Conservation (phyloP, 805 yeast genomes). For the Kodamaea jinghongensis region DNA sequence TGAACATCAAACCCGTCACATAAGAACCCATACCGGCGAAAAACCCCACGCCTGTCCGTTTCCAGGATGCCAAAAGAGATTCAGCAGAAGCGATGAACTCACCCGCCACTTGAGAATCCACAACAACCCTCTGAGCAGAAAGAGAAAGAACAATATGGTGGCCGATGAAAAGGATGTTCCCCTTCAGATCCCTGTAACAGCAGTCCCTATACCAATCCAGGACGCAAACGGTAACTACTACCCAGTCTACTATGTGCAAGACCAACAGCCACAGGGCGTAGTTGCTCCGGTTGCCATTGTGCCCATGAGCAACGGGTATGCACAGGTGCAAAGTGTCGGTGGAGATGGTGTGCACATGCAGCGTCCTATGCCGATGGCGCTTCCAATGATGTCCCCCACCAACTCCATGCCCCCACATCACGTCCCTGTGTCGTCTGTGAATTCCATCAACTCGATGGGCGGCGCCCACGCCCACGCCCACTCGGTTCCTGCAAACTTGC, state of each 20-base stretch:
- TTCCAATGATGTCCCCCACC: neutral
- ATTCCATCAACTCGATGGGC: too few species aligned
- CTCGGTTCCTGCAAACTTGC: neutral
- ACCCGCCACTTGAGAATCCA: constrained; percentile 74
- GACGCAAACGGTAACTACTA: constrained; percentile 13
- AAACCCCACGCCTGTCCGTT: constrained; percentile 75
- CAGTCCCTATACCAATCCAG: constrained; percentile 10
- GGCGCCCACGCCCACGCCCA: neutral
- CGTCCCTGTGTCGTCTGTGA: neutral
- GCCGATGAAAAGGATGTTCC: constrained; percentile 9
- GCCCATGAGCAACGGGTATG: too few species aligned
- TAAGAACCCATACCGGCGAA: constrained; percentile 79
- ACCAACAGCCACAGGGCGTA: constrained; percentile 2
- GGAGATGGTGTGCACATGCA: neutral
- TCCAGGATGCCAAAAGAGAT: constrained; percentile 66
- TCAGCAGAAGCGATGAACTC: constrained; percentile 69
- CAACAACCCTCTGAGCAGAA: constrained; percentile 63
- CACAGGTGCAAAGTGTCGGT: neutral
- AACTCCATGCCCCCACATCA: neutral
- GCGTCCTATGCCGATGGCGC: constrained; percentile 9
- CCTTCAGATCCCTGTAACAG: constrained; percentile 10
- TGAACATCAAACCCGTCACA: constrained; percentile 78
- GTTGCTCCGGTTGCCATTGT: too few species aligned
- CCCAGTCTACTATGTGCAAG: constrained; percentile 35
- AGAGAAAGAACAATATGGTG: constrained; percentile 45